These are phyloP conservation scores for Phlyctochytrium arcticum DNA, from an alignment of 192 early-diverging fungal genomes.

Conservation along the genomic window DNA sequence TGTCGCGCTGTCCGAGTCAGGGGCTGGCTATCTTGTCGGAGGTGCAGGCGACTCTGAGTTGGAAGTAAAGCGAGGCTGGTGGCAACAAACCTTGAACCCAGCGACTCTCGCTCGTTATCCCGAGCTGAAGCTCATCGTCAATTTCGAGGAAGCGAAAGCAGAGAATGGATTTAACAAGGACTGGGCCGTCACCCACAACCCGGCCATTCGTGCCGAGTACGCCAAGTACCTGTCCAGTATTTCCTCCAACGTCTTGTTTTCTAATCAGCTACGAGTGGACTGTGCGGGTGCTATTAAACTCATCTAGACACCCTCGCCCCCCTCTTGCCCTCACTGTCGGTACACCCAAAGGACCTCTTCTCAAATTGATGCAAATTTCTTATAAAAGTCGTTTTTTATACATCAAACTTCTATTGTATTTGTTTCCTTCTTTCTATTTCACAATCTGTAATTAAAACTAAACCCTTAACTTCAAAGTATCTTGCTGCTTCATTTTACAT, in stretches of 20 bases:
- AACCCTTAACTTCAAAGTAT: too few species aligned
- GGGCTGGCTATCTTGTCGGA: conserved; percentile 24
- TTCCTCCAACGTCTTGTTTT: background rate
- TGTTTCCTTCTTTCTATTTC: too few species aligned
- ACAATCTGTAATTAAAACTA: too few species aligned
- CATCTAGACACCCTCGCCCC: too few species aligned
- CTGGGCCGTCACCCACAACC: conserved; percentile 22
- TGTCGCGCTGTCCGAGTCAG: conserved; percentile 38
- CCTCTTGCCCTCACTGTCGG: too few species aligned
- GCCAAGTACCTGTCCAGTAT: background rate
- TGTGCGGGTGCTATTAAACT: background rate
- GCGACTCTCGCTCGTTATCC: conserved; percentile 13
- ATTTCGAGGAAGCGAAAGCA: conserved; percentile 40
- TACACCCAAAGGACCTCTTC: too few species aligned
- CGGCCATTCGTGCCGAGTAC: background rate
- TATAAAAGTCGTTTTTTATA: too few species aligned
- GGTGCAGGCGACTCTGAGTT: conserved; percentile 3
- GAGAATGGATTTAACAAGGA: conserved; percentile 4
- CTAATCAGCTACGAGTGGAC: background rate
- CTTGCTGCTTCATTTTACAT: too few species aligned
- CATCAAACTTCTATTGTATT: too few species aligned
- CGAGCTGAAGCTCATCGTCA: conserved; percentile 32
- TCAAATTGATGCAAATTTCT: too few species aligned
- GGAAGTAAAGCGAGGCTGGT: conserved; percentile 41
- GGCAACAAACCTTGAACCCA: conserved; percentile 9